Base-by-base conservation (phyloP, 352 stramenopile genomes). In the Globisporangium polare region DNA sequence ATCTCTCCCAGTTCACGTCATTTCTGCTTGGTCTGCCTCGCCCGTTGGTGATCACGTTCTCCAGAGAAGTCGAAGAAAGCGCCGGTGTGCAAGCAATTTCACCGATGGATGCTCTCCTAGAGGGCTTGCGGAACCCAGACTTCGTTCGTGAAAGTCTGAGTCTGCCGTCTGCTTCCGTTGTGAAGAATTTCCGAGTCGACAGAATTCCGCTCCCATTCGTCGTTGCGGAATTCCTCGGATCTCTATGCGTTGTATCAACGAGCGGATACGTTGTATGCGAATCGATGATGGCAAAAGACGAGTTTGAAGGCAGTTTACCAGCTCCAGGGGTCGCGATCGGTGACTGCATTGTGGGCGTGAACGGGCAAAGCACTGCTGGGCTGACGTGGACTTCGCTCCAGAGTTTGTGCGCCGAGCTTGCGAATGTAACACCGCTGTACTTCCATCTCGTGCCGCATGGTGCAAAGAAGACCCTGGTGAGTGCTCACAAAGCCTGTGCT, bases 1-100 rank as follows among this genome's bases (percentile, higher is more conserved):
- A 93, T 71, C 64, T 95, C 31, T 92, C 80, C 26, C 82, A 95
- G 66, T 95, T 95, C 45, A 95, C 86, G 4, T 77, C 84, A 7
- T 80, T 66, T 47, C 58, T 95, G 41, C 67, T 90, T n/a, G 74
- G 69, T 9, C 66, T 93, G 15, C 77, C 80, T 33, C 80, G 86
- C 7, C 86, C 86, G 9, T 56, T 93, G 10, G 75, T 75, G 53
- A 86, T 93, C 13, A 76, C 60, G 3, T 90, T 93, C 59, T 89
- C 80, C 0, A 72, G 75, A 52, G 72, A 76, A 53, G 20, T 55
- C n/a, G 42, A 70, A 27, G 37, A 51, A 57, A 58, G 5, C 59
- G 22, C 22, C 31, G 58, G 0, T n/a, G 10, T 33, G 8, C 59
- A 58, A 10, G 3, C 35, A 24, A 13, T 17, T 2, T 35, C 18